Conservation (phyloP, 352 stramenopile species). For the Phytophthora kernoviae region DNA sequence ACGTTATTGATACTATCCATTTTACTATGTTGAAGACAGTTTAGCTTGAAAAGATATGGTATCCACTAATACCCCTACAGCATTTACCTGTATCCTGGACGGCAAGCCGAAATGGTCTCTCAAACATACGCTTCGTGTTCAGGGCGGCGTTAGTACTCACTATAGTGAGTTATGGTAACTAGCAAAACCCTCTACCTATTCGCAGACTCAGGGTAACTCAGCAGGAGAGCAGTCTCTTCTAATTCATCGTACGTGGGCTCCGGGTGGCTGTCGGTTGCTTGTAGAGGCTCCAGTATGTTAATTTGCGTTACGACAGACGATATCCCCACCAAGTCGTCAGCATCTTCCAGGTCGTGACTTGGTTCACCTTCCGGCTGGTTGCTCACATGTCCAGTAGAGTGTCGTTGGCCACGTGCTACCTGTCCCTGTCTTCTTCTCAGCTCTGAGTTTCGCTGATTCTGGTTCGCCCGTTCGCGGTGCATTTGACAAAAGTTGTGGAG, state of each 20-base stretch:
- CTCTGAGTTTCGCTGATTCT: conserved; percentile 75
- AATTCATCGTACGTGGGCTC: conserved; percentile 39
- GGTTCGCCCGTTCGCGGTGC: conserved; percentile 61
- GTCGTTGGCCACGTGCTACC: conserved; percentile 8
- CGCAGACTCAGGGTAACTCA: conserved; percentile 31
- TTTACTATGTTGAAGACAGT: background rate
- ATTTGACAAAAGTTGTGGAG: conserved; percentile 59
- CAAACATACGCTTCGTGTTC: background rate
- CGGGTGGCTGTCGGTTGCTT: conserved; percentile 23
- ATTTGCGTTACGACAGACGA: too few species aligned
- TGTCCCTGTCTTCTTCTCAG: conserved; percentile 43
- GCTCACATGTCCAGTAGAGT: background rate
- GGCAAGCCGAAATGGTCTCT: background rate
- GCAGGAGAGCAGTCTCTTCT: conserved; percentile 39
- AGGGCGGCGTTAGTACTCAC: conserved; percentile 1
- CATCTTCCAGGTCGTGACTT: conserved; percentile 6
- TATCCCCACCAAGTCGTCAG: background rate
- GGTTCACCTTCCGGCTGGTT: conserved; percentile 9
- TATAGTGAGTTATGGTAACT: conserved; percentile 1
- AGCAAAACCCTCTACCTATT: background rate
- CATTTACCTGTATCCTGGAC: background rate
- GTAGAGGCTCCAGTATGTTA: conserved; percentile 35
- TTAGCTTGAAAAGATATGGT: background rate
- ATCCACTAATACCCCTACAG: background rate
- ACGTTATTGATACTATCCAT: background rate